Percentiles rank a stretch among this genome's conserved stretches.
Evolutionary conservation across 2,329 filamentous ascomycete species (phyloP).

Genomic region (Colletotrichum sp.): DNA sequence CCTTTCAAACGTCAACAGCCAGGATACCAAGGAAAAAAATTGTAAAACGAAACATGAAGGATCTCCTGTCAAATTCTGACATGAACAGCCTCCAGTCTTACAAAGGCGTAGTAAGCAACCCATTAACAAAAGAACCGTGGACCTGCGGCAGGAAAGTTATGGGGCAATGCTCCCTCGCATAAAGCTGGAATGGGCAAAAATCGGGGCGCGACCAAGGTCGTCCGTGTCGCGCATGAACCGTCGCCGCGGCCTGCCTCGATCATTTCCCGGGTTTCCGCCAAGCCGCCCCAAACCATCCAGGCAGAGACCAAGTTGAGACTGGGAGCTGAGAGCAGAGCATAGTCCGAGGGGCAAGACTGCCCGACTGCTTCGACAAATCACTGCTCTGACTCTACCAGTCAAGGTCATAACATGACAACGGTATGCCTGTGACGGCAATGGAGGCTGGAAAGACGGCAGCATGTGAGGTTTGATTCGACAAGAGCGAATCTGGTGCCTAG

Average conservation of each 20-base stretch:
- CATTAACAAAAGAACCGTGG: not conserved
- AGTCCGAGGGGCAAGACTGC: not conserved
- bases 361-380: not conserved
- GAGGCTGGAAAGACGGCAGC: not conserved
- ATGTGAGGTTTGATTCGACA: not conserved
- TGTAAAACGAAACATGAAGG: not conserved
- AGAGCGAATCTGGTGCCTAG: not conserved
- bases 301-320: not conserved
- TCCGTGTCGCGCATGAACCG: not conserved
- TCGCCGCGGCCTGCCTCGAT: not conserved
- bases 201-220: not conserved
- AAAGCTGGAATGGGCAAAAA: not conserved
- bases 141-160: not conserved
- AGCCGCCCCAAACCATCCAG: not conserved
- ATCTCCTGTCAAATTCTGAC: not conserved
- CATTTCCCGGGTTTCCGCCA: not conserved
- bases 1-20: not conserved
- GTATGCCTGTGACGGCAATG: not conserved
- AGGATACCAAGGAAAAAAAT: not conserved
- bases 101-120: not conserved
- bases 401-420: not conserved
- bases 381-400: not conserved
- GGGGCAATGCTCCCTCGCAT: not conserved
- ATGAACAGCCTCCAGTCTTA: not conserved
- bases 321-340: not conserved